Evolutionary conservation across 768 basidiomycete species (phyloP).

Genomic region (Ephemerocybe angulata): DNA sequence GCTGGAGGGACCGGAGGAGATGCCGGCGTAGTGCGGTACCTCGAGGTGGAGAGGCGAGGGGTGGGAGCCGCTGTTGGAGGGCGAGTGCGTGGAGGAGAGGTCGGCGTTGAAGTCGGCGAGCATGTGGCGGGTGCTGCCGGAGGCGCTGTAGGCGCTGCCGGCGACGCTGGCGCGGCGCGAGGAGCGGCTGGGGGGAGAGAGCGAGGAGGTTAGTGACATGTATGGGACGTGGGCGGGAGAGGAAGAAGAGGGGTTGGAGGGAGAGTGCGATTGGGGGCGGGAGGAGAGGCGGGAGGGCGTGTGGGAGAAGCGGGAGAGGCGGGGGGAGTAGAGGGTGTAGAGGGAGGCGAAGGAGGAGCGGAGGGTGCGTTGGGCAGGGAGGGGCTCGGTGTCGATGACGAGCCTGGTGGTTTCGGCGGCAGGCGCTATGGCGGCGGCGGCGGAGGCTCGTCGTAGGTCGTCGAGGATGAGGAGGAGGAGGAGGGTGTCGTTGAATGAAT

Average conservation of each 20-base stretch:
- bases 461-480: no score
- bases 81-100: constrained; percentile 13
- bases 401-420: no score
- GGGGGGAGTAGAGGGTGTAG: no score
- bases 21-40: constrained; percentile 10
- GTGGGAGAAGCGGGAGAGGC: no score
- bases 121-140: constrained; percentile 48
- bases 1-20: constrained; percentile 24
- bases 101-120: constrained; percentile 31
- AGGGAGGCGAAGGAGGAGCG: no score
- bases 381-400: no score
- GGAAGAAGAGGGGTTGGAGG: neutral
- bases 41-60: neutral
- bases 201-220: no score
- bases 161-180: constrained; percentile 38
- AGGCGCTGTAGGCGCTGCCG: constrained; percentile 41
- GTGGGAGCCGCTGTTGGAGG: neutral
- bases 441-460: no score
- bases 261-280: neutral
- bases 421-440: no score
- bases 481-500: no score
- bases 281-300: constrained; percentile 2
- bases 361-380: no score
- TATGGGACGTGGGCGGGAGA: neutral
- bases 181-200: constrained; percentile 12